These are phyloP conservation scores for Suillus tomentosus DNA, from an alignment of 768 basidiomycete genomes.

Conservation along the genomic window DNA sequence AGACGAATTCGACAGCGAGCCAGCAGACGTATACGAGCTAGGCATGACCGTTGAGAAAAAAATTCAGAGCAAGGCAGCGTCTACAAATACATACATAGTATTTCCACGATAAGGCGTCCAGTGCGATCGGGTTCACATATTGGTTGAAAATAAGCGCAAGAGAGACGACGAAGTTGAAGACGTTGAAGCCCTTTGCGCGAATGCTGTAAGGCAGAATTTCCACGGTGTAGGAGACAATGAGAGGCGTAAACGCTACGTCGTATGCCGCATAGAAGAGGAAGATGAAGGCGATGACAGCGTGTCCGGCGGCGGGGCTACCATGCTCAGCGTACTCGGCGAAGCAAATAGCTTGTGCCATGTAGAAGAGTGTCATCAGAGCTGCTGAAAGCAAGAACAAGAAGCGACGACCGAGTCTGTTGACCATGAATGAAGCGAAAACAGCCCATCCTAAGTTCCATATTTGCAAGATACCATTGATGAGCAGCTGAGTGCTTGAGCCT, in stretches of 20 bases:
- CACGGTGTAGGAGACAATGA: conserved; percentile 84
- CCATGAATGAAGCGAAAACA: conserved; percentile 54
- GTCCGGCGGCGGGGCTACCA: conserved; percentile 46
- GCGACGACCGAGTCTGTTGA: conserved; percentile 72
- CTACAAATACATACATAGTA: conserved; percentile 56
- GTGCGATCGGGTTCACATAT: conserved; percentile 82
- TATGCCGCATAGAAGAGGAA: conserved; percentile 82
- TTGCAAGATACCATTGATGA: conserved; percentile 85
- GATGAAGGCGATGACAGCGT: conserved; percentile 81
- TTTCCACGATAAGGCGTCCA: conserved; percentile 66
- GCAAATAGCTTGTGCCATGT: conserved; percentile 67
- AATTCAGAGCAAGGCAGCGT: not conserved
- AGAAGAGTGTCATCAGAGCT: conserved; percentile 64
- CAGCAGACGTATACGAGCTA: conserved; percentile 72
- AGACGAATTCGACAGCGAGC: conserved; percentile 66
- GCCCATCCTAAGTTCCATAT: conserved; percentile 79
- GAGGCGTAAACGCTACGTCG: conserved; percentile 83
- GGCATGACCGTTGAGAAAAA: not conserved
- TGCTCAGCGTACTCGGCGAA: conserved; percentile 56
- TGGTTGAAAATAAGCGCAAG: conserved; percentile 87
- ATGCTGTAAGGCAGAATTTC: conserved; percentile 85
- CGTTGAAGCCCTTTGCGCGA: conserved; percentile 83
- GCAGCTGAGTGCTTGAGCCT: conserved; percentile 60
- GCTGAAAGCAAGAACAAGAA: conserved; percentile 65
- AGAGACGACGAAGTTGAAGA: conserved; percentile 81